A percentile compares a stretch with the other conserved stretches of the same genome.
These are phyloP conservation scores for Solanum aculeatissimum DNA, from an alignment of 305 asterid species.

Conservation along the genomic window DNA sequence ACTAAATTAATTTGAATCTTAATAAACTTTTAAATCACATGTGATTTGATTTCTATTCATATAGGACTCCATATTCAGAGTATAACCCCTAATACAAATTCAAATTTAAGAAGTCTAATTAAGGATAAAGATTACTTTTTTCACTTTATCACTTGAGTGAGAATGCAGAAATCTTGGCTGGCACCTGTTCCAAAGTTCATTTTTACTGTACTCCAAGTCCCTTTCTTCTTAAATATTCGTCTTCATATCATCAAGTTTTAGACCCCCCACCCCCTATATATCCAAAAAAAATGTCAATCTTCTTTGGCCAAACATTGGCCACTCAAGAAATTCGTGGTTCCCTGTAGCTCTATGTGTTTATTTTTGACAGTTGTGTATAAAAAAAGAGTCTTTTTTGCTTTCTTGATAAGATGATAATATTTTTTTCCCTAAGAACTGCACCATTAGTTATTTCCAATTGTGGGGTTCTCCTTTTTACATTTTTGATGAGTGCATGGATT, in stretches of 20 bases:
- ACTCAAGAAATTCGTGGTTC: conserved; percentile 66
- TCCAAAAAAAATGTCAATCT: conserved; percentile 32
- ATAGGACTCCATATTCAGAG: background rate
- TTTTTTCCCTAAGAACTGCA: background rate
- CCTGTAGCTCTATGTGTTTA: conserved; percentile 19
- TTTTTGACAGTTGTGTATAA: conserved; percentile 7
- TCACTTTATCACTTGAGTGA: background rate
- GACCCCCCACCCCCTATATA: conserved; percentile 5
- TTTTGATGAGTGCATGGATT: conserved; percentile 22
- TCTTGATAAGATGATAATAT: conserved; percentile 30
- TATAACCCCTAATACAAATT: background rate
- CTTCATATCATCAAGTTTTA: background rate
- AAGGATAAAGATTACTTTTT: background rate
- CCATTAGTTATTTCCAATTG: background rate
- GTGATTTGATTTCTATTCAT: background rate
- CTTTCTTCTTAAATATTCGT: conserved; percentile 14
- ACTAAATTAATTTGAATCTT: background rate
- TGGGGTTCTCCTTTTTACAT: background rate
- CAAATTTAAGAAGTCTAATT: fast-evolving
- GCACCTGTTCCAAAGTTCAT: background rate
- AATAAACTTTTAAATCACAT: background rate
- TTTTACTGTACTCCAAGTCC: conserved; percentile 18
- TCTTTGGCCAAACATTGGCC: conserved; percentile 51
- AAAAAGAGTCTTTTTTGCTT: conserved; percentile 6
- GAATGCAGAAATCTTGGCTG: background rate